Evolutionary conservation across 2,329 filamentous ascomycete genomes (phyloP).

Genomic region (Pseudonectria foliicola): DNA sequence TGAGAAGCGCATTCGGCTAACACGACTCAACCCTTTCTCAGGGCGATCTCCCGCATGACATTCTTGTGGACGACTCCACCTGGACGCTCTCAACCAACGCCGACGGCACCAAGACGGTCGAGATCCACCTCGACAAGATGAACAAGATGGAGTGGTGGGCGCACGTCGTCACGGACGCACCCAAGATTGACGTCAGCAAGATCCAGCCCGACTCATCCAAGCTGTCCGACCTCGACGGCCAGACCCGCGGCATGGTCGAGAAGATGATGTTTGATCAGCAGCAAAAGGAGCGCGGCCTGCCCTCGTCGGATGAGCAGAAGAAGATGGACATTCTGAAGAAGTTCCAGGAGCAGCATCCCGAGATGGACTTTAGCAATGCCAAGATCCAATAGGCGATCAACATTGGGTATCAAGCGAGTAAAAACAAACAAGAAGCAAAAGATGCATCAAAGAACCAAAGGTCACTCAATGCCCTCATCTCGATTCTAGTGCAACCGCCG

Average conservation of each 20-base stretch:
- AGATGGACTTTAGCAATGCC: constrained; percentile 67
- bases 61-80: constrained; percentile 80
- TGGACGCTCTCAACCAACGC: constrained; percentile 78
- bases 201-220: constrained; percentile 91
- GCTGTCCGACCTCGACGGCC: constrained; percentile 85
- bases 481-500: constrained; percentile 48
- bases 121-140: constrained; percentile 86
- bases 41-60: constrained; percentile 77
- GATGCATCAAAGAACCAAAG: too few relatives aligned
- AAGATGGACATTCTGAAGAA: constrained; percentile 89
- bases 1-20: too few relatives aligned
- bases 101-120: constrained; percentile 61
- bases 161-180: constrained; percentile 79
- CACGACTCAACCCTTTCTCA: constrained; percentile 35
- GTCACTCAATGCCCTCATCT: constrained; percentile 23
- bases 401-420: constrained; percentile 5
- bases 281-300: constrained; percentile 87
- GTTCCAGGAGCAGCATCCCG: constrained; percentile 74
- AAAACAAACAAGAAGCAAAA: constrained; percentile 1
- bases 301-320: constrained; percentile 89
- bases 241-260: constrained; percentile 95
- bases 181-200: constrained; percentile 90
- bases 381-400: constrained; percentile 46
- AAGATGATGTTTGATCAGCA: constrained; percentile 99
- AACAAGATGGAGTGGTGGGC: constrained; percentile 99